Conservation (phyloP, 345 rosid genomes). For the Pistacia vera region DNA sequence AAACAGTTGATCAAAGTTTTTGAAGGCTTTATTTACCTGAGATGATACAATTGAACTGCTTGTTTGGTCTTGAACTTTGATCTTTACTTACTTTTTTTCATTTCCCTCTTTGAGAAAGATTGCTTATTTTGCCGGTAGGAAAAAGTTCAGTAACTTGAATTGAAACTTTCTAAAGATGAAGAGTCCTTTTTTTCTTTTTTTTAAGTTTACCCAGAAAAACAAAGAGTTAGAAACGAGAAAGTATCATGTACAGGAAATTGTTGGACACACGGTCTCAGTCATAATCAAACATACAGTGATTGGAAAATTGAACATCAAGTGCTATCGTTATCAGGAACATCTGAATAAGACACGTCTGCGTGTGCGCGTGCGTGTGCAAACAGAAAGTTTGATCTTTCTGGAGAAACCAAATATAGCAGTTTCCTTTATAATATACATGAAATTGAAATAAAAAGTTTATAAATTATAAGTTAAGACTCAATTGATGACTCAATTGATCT, state of each 20-base stretch:
- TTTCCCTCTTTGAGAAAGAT: background rate
- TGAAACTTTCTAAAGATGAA: background rate
- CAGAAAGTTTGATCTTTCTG: background rate
- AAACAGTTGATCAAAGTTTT: background rate
- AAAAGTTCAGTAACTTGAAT: background rate
- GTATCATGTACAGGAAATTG: background rate
- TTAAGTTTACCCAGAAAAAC: background rate
- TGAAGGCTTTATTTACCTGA: background rate
- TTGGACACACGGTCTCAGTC: slow-evolving; percentile 1
- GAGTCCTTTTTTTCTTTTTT: background rate
- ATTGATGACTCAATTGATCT: background rate
- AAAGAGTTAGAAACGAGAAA: background rate
- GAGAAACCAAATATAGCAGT: background rate
- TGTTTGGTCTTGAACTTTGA: background rate
- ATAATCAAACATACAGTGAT: background rate
- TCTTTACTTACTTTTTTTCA: background rate
- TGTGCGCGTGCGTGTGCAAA: background rate
- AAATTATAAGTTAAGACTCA: background rate
- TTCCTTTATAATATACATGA: background rate
- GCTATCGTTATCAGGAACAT: background rate
- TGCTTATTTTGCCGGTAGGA: background rate
- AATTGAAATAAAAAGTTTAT: background rate
- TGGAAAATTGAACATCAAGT: background rate
- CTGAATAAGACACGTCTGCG: background rate
- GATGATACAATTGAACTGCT: background rate